Base-by-base conservation (phyloP, 2,329 filamentous ascomycete genomes). In the Ceratocystis albifundus region DNA sequence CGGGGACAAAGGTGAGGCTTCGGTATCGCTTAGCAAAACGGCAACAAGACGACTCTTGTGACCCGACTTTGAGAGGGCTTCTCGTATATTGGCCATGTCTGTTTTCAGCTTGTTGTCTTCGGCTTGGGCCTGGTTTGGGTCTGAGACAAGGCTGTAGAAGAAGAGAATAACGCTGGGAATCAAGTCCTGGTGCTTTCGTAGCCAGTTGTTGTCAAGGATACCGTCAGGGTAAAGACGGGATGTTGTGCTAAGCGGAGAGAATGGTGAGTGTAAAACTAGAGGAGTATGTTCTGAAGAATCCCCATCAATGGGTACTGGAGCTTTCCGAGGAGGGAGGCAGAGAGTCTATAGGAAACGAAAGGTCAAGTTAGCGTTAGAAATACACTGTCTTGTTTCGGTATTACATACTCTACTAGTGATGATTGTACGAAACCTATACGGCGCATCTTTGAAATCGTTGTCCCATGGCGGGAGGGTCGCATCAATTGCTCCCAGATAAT, bases 191-290 rank as follows among this genome's bases (percentile, higher is more conserved):
- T 97, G 93, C 74, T 97, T 99, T 68, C 84, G 83, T 65, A 96
- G 80, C 93, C 93, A 99, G 68, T 84, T 77, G 22, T 87, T 82
- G 68, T 91, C 85, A 74, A 96, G 85, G 67, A 96, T 79, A 3
- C 93, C 94, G 76, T 97, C 94, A 6, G 93, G 92, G 73, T 94
- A 97, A 2, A 95, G 81, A 1, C 85, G 80, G 6, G 93, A 96
- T 6, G 82, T 82, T 2, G 92, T 91, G 48, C 89, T 94, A 36
- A 97, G 80, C 0, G 93, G 94, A 1, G 94, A 97, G 70, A 96
- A 85, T 1, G 92, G 90, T 12, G 94, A 97, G 75, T 97, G 93
- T 3, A 96, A 78, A n/a, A 85, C 68, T 80, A 77, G 20, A 79
- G 76, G 28, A 78, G 74, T 46, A 76, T 74, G 61, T 15, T 64